Conservation (phyloP, 768 basidiomycete species). For the Lanmaoa pseudosensibilis region DNA sequence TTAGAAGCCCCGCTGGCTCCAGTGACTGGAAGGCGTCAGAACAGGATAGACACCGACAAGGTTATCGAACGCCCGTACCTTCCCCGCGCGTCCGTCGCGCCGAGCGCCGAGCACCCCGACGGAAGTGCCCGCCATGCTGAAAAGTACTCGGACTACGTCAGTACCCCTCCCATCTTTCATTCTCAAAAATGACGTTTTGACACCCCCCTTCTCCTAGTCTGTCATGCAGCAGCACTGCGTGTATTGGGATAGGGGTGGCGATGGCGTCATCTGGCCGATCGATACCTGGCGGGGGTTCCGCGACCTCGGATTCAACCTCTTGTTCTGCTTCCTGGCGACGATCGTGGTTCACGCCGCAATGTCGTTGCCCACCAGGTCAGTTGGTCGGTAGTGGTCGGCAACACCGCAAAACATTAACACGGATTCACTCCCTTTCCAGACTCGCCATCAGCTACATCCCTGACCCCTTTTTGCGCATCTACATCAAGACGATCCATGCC, state of each 20-base stretch:
- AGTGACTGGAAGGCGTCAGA: slow-evolving; percentile 18
- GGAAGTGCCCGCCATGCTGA: slow-evolving; percentile 22
- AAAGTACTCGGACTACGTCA: slow-evolving; percentile 23
- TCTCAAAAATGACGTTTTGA: not conserved
- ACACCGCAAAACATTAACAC: not conserved
- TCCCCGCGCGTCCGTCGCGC: slow-evolving; percentile 29
- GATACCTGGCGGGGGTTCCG: slow-evolving; percentile 45
- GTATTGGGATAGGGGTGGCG: slow-evolving; percentile 42
- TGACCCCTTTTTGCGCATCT: slow-evolving; percentile 44
- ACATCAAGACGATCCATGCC: slow-evolving; percentile 35
- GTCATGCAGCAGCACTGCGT: slow-evolving; percentile 43
- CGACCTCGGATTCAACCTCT: slow-evolving; percentile 41
- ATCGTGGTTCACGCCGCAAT: slow-evolving; percentile 37
- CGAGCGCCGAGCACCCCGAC: slow-evolving; percentile 23
- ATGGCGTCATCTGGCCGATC: slow-evolving; percentile 45
- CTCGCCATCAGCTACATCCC: slow-evolving; percentile 31
- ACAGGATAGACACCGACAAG: slow-evolving; percentile 29
- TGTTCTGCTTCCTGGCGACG: slow-evolving; percentile 36
- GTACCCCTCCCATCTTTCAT: not conserved
- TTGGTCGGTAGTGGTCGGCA: not conserved
- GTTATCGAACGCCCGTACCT: slow-evolving; percentile 30
- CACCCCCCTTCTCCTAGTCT: slow-evolving; percentile 27
- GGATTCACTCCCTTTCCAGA: slow-evolving; percentile 1
- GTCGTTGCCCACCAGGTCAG: slow-evolving; percentile 37
- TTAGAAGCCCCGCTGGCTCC: slow-evolving; percentile 23